These are phyloP conservation scores for Crithidia mellificae DNA, from an alignment of 208 protist genomes.

Conservation along the genomic window DNA sequence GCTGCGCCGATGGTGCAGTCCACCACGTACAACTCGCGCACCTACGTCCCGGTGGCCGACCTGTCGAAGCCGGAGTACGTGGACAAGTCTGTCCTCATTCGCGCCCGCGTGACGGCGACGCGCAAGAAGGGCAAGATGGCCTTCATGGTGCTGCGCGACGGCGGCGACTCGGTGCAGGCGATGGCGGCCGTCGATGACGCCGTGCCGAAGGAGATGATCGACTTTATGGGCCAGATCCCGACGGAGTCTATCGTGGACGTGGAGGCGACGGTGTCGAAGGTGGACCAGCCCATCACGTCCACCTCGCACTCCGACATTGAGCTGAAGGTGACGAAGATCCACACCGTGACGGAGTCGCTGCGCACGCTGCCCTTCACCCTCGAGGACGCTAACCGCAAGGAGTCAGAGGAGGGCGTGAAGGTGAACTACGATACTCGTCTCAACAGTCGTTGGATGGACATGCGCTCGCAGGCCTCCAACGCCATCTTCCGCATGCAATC, in stretches of 20 bases:
- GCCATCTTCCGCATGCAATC: conserved; percentile 97
- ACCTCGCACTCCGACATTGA: conserved; percentile 82
- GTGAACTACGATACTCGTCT: conserved; percentile 95
- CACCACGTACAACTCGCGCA: conserved; percentile 53
- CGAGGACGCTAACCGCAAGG: conserved; percentile 85
- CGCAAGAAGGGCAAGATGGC: conserved; percentile 92
- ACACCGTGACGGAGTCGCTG: conserved; percentile 84
- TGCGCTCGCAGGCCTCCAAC: conserved; percentile 95
- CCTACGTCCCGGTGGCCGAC: conserved; percentile 50
- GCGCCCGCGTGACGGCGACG: conserved; percentile 85
- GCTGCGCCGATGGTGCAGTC: conserved; percentile 77
- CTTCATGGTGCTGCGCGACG: conserved; percentile 90
- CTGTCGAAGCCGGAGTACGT: conserved; percentile 44
- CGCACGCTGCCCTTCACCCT: conserved; percentile 92
- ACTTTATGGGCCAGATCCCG: conserved; percentile 89
- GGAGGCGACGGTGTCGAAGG: conserved; percentile 55
- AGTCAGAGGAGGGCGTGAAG: conserved; percentile 73
- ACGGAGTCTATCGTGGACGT: conserved; percentile 91
- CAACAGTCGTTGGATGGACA: conserved; percentile 97
- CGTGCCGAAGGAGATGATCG: conserved; percentile 88
- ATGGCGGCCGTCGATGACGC: conserved; percentile 75
- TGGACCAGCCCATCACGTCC: conserved; percentile 76
- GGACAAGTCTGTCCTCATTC: conserved; percentile 66
- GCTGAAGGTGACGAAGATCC: conserved; percentile 78
- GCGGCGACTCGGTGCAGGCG: conserved; percentile 78